A percentile compares a stretch with the other conserved stretches of the same genome.
phyloP scores from a whole-genome alignment of 495 filamentous ascomycete species.

The Penicillium salamii region DNA sequence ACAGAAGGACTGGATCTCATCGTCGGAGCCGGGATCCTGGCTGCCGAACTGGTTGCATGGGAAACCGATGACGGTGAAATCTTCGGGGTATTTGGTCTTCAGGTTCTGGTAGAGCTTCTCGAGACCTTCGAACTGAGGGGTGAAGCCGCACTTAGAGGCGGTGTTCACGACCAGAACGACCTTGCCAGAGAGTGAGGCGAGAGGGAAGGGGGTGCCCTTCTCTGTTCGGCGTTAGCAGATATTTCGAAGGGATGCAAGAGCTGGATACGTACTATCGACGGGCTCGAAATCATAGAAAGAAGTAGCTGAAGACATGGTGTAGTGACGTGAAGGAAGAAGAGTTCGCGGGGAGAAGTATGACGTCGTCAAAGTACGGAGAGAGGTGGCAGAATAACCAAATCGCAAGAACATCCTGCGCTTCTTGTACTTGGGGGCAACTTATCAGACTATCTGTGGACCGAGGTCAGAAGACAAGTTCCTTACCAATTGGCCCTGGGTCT shows the following conservation, averaged over 20 bases:
- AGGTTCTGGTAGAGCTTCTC: conserved; percentile 86
- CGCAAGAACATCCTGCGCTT: not conserved
- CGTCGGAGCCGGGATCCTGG: conserved; percentile 86
- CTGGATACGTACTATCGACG: conserved; percentile 62
- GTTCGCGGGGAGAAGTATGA: conserved; percentile 2
- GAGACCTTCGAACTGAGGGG: conserved; percentile 89
- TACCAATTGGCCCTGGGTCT: conserved; percentile 9
- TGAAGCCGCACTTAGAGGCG: conserved; percentile 99
- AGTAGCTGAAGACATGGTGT: conserved; percentile 82
- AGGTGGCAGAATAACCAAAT: conserved; percentile 6
- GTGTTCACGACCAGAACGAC: conserved; percentile 96
- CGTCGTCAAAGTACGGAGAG: conserved; percentile 2
- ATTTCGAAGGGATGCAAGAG: not conserved
- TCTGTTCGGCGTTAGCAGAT: conserved; percentile 49
- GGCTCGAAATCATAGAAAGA: conserved; percentile 90
- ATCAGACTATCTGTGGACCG: not conserved
- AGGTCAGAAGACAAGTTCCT: not conserved
- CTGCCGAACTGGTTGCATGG: conserved; percentile 96
- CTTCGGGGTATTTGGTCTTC: conserved; percentile 61
- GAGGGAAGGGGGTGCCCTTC: conserved; percentile 66
- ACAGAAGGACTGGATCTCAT: conserved; percentile 91
- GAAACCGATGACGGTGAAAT: conserved; percentile 89
- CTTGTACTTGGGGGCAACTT: conserved; percentile 10
- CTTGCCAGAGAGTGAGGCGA: conserved; percentile 74
- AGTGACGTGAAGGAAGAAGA: conserved; percentile 1